These are phyloP conservation scores for Gelatoporia subvermispora DNA, from an alignment of 768 basidiomycete genomes.

Conservation along the genomic window DNA sequence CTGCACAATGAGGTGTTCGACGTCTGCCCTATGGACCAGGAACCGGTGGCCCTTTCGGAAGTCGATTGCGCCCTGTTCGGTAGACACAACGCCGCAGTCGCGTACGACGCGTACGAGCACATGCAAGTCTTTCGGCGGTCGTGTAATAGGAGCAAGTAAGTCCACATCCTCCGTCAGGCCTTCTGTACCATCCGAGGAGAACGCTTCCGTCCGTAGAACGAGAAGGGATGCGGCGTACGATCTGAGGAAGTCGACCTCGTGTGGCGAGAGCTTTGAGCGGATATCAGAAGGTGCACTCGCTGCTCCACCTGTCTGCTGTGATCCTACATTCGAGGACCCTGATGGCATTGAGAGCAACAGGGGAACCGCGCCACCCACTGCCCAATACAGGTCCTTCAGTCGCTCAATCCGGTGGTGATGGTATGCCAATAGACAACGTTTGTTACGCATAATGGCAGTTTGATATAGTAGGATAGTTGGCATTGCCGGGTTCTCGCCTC, in stretches of 20 bases:
- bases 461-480: constrained; percentile 77
- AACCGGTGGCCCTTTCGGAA: constrained; percentile 88
- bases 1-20: constrained; percentile 92
- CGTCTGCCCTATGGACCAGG: constrained; percentile 80
- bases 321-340: constrained; percentile 27
- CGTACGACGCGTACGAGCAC: constrained; percentile 81
- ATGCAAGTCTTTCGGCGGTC: constrained; percentile 86
- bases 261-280: constrained; percentile 69
- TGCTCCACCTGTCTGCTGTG: background rate
- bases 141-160: constrained; percentile 74
- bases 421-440: constrained; percentile 93
- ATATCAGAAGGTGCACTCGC: constrained; percentile 34
- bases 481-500: constrained; percentile 44
- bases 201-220: constrained; percentile 68
- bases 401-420: constrained; percentile 82
- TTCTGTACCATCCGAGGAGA: constrained; percentile 13
- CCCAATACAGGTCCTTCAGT: constrained; percentile 87
- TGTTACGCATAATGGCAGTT: constrained; percentile 87
- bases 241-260: constrained; percentile 81
- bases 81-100: constrained; percentile 90
- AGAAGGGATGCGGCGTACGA: constrained; percentile 78
- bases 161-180: constrained; percentile 80
- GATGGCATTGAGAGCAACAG: constrained; percentile 54
- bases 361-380: constrained; percentile 79
- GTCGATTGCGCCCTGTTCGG: constrained; percentile 86